Base-by-base conservation (phyloP, 768 basidiomycete species). In the Hericium alpestre region DNA sequence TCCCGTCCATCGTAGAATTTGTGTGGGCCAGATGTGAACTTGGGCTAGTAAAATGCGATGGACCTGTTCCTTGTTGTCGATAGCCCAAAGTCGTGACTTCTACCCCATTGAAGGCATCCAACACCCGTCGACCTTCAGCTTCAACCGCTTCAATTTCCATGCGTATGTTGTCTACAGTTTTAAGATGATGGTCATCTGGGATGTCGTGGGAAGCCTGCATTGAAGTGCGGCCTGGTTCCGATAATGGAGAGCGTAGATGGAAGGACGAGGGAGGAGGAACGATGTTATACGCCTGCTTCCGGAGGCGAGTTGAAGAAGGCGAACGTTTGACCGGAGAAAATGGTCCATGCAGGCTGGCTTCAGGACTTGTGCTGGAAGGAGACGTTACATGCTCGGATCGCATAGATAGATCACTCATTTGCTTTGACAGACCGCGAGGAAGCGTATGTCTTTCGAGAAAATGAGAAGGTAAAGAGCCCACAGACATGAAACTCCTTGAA, bases 21-120 rank as follows among this genome's bases (percentile, higher is more conserved):
- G 32, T 32, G 32, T 32, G 32, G 32, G 32, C 32, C 9, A 32
- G 32, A 32, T 32, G 32, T 32, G 32, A 32, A 32, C 32, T 32
- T 32, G 32, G 61, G 13, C 61, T 56, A 22, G 66, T 32, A 32
- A 7, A 32, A 32, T 32, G 32, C 32, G 6, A 6, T 32, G 61
- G 37, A 64, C 62, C 20, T 58, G 46, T 50, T 66, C 71, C 1
- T 71, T 72, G 38, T 69, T 74, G 70, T 32, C 74, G 66, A 13
- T 76, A 76, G 10, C 83, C 81, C 51, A 89, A 70, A 20, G 83
- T 79, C 38, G 77, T 84, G 57, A 90, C 73, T 67, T 90, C 88
- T 40, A 90, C 73, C 9, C 88, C 86, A 62, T 81, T 87, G 67
- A 90, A 90, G 3, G 87, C 87, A 64, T 90, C 88, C 70, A 89